Base-by-base conservation (phyloP, 2,329 filamentous ascomycete species). In the Graphilbum fragrans region DNA sequence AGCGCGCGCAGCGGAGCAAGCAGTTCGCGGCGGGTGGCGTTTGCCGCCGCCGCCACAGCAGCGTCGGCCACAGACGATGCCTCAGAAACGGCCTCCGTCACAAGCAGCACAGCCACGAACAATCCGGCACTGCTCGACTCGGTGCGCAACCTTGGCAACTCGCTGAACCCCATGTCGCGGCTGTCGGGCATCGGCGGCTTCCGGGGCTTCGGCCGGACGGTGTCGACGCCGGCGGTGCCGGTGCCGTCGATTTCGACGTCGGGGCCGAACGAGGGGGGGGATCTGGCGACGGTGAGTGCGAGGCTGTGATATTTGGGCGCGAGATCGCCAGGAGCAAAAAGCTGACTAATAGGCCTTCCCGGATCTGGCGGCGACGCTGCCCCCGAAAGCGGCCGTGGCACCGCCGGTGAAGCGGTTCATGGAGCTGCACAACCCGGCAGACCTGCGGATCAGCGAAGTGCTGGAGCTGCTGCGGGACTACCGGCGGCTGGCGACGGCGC, bases 101-200 rank as follows among this genome's bases (percentile, higher is more conserved):
- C 37, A 12, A 43, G 58, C 8, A n/a, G 10, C n/a, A 17, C 11
- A 16, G 7, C 4, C 12, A 51, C 63, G 10, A 50, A 52, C 41
- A 74, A 72, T 46, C 79, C 80, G 3, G 79, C 82, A 23, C 60
- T 79, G 12, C 74, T 93, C 2, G 86, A 93, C 48, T 86, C 85
- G 12, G 80, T 94, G 66, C 78, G 84, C 41, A 90, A 74, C 55
- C 70, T 94, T 45, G 80, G 86, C 31, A 92, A 74, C 56, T 80
- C 81, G 1, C 66, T 94, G 27, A 94, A 94, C 52, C 86, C 86
- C 3, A 80, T 94, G 57, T 85, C 79, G 35, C 76, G 86, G 39
- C 74, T 94, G 39, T 77, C 82, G 9, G 71, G 78, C 27, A 86
- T 92, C 55, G 73, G 74, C 42, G 72, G 80, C 55, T 81, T 93